phyloP scores from a whole-genome alignment of 148 eudicot genomes.

The Cornus controversa region DNA sequence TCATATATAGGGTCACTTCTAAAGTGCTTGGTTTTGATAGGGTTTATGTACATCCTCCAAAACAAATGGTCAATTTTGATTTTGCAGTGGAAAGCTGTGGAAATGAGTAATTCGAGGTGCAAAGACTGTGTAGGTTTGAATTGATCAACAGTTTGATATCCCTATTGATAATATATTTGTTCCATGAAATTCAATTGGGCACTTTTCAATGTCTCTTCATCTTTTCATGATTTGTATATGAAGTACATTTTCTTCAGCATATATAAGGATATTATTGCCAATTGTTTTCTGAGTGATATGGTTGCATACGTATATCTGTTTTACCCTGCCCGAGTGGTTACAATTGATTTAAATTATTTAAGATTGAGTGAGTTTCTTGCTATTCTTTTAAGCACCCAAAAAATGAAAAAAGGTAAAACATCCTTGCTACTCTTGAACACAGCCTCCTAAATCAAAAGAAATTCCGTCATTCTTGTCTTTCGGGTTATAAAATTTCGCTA shows the following conservation, averaged over 20 bases:
- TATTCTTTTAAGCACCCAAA: no score
- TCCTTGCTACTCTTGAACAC: background rate
- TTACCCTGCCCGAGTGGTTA: background rate
- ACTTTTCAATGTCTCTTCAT: background rate
- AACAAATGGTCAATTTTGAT: background rate
- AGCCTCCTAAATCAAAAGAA: background rate
- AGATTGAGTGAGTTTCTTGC: background rate
- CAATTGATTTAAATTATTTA: background rate
- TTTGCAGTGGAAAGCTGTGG: background rate
- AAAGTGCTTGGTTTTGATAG: background rate
- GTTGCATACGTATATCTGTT: background rate
- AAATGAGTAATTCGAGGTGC: background rate
- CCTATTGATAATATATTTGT: background rate
- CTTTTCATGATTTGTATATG: background rate
- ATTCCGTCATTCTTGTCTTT: background rate
- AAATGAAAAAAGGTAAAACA: no score
- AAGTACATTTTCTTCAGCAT: background rate
- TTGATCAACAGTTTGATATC: background rate
- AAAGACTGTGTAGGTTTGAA: background rate
- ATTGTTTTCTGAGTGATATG: background rate
- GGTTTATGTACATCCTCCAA: background rate
- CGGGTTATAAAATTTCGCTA: background rate
- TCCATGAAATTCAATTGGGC: background rate
- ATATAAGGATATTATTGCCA: background rate
- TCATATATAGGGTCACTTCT: background rate